Base-by-base conservation (phyloP, 805 yeast genomes). In the Pachysolen tannophilus region DNA sequence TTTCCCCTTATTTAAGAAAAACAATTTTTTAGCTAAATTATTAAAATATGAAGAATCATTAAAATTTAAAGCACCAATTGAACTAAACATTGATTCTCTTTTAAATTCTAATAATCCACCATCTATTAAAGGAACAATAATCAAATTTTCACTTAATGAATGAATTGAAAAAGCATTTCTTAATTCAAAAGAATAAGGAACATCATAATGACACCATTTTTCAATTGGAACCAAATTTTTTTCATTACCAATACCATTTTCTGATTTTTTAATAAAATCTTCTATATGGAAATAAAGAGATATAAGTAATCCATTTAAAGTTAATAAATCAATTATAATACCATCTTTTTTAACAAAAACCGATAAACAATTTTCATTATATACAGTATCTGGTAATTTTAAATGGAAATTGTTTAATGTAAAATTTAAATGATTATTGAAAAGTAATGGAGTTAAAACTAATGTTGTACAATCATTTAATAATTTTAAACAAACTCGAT, bases 91-190 rank as follows among this genome's bases (percentile, higher is more conserved):
- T 4, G 31, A 20, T 2, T 33, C 28, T 44, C 75, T 60, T 24
- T 47, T 45, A 38, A 82, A 60, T 30, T 76, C 78, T 33, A 85
- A 56, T 28, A 87, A 52, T 1, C 88, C 85, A 18, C 97, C 96
- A 56, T 88, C 94, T 29, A 67, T 65, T 32, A 87, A 61, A 4
- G 85, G 65, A 0, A 81, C 74, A 3, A 86, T 51, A 7, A 76
- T 33, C 17, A 29, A 24, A 6, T 26, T 24, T 17, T 37, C 40
- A 26, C 19, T 26, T 25, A 37, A 33, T 7, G 79, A 53, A 33
- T 65, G 60, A 41, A 82, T 46, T 15, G 66, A 55, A 28, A 72
- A 70, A 2, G 90, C 86, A 17, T 57, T 55, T 46, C 82, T 64
- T 5, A 72, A 50, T 21, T 71, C 73, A 44, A 79, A 75, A 6